These are phyloP conservation scores for Aspergillus haitiensis DNA, from an alignment of 495 filamentous ascomycete genomes.

Conservation along the genomic window DNA sequence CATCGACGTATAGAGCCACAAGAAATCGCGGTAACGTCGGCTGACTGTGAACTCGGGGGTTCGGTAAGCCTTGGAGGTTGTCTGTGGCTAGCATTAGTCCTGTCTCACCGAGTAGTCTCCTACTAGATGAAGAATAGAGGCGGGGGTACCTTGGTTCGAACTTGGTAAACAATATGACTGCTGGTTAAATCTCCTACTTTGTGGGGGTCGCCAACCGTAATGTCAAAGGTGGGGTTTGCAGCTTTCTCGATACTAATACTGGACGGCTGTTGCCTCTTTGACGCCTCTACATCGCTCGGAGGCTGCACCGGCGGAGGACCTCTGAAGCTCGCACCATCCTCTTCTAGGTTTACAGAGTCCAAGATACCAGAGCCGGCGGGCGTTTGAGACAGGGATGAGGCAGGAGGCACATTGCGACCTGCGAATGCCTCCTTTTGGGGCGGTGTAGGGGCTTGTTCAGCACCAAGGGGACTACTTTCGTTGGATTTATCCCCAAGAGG, in stretches of 20 bases:
- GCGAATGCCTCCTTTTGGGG: constrained; percentile 80
- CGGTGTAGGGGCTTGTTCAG: constrained; percentile 77
- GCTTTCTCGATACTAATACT: constrained; percentile 88
- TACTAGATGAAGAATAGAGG: not conserved
- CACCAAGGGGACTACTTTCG: constrained; percentile 38
- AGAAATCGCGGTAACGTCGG: constrained; percentile 90
- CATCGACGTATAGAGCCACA: constrained; percentile 94
- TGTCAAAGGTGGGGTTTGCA: constrained; percentile 86
- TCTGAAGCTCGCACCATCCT: constrained; percentile 61
- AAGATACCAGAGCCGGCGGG: constrained; percentile 52
- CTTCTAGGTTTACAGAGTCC: constrained; percentile 63
- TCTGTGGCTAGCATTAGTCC: constrained; percentile 52
- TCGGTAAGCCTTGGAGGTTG: constrained; percentile 92
- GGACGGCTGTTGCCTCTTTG: constrained; percentile 66
- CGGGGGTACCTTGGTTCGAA: constrained; percentile 76
- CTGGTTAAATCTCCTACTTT: constrained; percentile 96
- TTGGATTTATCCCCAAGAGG: constrained; percentile 66
- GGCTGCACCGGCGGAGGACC: constrained; percentile 75
- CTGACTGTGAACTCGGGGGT: constrained; percentile 88
- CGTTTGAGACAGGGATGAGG: constrained; percentile 48
- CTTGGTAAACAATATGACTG: constrained; percentile 96
- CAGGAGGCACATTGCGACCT: constrained; percentile 56
- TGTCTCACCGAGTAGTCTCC: not conserved
- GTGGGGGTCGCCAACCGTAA: constrained; percentile 91
- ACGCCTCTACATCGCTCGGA: constrained; percentile 44